Percentiles rank a stretch among this genome's conserved stretches.
Evolutionary conservation across 768 basidiomycete species (phyloP).

Genomic region (Russula sp.): DNA sequence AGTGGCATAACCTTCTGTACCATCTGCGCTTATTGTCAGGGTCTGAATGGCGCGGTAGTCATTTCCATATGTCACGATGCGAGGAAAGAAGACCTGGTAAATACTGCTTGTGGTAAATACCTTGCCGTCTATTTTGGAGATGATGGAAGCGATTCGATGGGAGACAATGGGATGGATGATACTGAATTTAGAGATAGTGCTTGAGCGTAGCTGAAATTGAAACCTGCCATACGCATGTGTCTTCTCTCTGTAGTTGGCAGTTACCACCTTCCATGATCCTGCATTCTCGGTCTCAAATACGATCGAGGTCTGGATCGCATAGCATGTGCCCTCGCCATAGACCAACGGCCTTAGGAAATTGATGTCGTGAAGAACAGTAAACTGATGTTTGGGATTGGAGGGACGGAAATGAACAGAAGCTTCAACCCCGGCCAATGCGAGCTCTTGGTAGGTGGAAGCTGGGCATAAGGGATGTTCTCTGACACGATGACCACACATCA

Average conservation of each 20-base stretch:
- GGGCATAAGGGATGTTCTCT: slow-evolving; percentile 46
- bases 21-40: slow-evolving; percentile 41
- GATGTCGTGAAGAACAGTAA: slow-evolving; percentile 36
- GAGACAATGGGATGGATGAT: slow-evolving; percentile 31
- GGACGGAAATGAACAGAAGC: slow-evolving; percentile 31
- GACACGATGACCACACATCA: slow-evolving; percentile 53
- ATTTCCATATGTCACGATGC: slow-evolving; percentile 55
- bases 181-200: slow-evolving; percentile 33
- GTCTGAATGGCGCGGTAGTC: slow-evolving; percentile 52
- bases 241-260: slow-evolving; percentile 34
- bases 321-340: slow-evolving; percentile 29
- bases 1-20: slow-evolving; percentile 45
- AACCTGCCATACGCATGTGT: slow-evolving; percentile 39
- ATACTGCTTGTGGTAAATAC: slow-evolving; percentile 47
- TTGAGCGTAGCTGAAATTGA: slow-evolving; percentile 29
- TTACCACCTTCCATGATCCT: slow-evolving; percentile 39
- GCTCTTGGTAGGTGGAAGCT: slow-evolving; percentile 58
- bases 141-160: slow-evolving; percentile 28
- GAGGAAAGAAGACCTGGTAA: slow-evolving; percentile 63
- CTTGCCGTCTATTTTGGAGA: slow-evolving; percentile 31
- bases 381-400: slow-evolving; percentile 27
- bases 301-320: slow-evolving; percentile 36
- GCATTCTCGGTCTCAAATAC: slow-evolving; percentile 30
- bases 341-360: slow-evolving; percentile 51
- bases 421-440: slow-evolving; percentile 40